phyloP scores from a whole-genome alignment of 495 filamentous ascomycete species.

The Penicillium ochrochloron region DNA sequence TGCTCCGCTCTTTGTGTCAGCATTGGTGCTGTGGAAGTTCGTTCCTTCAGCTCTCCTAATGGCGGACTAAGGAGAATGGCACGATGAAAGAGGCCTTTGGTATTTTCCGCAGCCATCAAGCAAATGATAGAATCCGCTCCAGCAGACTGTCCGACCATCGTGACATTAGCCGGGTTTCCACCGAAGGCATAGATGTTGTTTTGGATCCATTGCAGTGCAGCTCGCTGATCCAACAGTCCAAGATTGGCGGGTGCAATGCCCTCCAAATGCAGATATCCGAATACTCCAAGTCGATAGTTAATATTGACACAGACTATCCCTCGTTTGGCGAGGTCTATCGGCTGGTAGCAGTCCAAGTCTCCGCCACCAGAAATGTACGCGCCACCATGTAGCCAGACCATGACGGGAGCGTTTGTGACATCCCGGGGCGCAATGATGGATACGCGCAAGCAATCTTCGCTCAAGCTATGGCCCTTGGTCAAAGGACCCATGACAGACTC shows the following conservation, averaged over 20 bases:
- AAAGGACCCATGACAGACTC: constrained; percentile 20
- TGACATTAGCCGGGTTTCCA: constrained; percentile 50
- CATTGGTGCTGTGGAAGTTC: constrained; percentile 6
- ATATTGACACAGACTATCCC: constrained; percentile 18
- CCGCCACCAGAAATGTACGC: constrained; percentile 21
- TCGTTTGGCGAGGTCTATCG: constrained; percentile 10
- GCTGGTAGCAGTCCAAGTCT: constrained; percentile 21
- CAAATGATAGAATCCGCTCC: constrained; percentile 35
- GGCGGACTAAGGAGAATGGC: constrained; percentile 22
- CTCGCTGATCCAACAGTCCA: constrained; percentile 45
- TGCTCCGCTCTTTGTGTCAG: constrained; percentile 13
- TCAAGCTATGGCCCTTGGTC: constrained; percentile 7
- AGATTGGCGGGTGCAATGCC: constrained; percentile 44
- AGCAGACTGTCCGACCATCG: constrained; percentile 53
- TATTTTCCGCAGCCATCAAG: constrained; percentile 14
- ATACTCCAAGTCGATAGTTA: constrained; percentile 20
- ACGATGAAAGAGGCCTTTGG: constrained; percentile 18
- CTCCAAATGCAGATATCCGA: constrained; percentile 47
- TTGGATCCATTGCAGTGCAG: constrained; percentile 52
- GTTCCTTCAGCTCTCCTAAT: constrained; percentile 15
- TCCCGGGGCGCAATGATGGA: constrained; percentile 15
- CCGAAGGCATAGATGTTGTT: constrained; percentile 51
- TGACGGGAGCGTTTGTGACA: constrained; percentile 12
- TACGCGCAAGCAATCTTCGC: constrained; percentile 17
- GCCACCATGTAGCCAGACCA: constrained; percentile 22